Percentiles rank a stretch among this genome's conserved stretches.
These are phyloP conservation scores for Botrytis aclada DNA, from an alignment of 2,329 filamentous ascomycete genomes.

Conservation along the genomic window DNA sequence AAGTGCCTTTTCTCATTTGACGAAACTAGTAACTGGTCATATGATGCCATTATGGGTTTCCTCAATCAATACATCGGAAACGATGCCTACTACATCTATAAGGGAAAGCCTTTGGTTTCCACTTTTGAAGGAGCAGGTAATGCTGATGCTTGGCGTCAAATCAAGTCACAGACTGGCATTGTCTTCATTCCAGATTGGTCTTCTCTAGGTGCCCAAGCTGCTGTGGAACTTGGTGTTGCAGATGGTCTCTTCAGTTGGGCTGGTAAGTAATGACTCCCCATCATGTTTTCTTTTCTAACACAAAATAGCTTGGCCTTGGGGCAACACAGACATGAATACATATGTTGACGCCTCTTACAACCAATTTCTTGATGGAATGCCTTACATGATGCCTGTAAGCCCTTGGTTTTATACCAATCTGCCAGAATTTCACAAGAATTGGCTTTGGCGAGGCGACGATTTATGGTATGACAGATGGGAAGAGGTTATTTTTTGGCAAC, in stretches of 20 bases:
- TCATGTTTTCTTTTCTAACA: not conserved
- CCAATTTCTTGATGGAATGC: slow-evolving; percentile 21
- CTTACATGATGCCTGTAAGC: slow-evolving; percentile 35
- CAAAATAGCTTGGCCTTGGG: slow-evolving; percentile 24
- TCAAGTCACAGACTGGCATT: slow-evolving; percentile 2
- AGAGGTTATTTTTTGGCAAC: slow-evolving; percentile 40
- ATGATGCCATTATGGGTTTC: not conserved
- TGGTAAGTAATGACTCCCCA: not conserved
- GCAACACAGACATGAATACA: slow-evolving; percentile 25
- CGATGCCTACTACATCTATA: not conserved
- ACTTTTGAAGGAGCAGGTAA: slow-evolving; percentile 3
- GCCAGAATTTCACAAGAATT: slow-evolving; percentile 41
- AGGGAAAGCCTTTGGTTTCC: slow-evolving; percentile 4
- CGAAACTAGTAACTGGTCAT: not conserved
- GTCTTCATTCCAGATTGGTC: slow-evolving; percentile 11
- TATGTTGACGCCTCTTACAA: slow-evolving; percentile 24
- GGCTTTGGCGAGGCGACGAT: slow-evolving; percentile 42
- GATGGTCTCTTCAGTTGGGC: slow-evolving; percentile 10
- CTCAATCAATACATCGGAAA: not conserved
- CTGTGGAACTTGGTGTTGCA: not conserved
- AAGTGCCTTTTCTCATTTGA: slow-evolving; percentile 2
- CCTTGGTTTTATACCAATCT: slow-evolving; percentile 39
- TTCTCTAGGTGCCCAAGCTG: slow-evolving; percentile 3
- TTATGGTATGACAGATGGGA: slow-evolving; percentile 43
- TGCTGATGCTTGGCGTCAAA: not conserved